Base-by-base conservation (phyloP, 2,329 filamentous ascomycete species). In the Torrubiellomyces zombiae region DNA sequence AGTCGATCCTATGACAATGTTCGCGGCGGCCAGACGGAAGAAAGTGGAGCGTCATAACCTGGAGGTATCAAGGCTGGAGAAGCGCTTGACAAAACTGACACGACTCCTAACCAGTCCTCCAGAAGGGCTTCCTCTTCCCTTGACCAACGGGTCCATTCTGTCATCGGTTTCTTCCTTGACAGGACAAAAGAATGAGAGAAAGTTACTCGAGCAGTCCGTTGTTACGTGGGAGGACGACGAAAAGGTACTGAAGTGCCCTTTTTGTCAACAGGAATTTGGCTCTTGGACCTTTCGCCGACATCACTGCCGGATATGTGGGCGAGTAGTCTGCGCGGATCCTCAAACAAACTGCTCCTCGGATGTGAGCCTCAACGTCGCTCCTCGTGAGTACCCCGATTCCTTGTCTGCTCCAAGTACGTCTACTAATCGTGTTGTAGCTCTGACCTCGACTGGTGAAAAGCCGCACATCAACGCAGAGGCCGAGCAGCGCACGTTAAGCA, bases 171-270 rank as follows among this genome's bases (percentile, higher is more conserved):
- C 75, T 35, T 59, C 64, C 2, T 41, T 80, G 2, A 56, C 69
- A 2, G 71, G 72, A 19, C 74, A 77, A 34, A 82, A 73, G 42
- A 81, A 76, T 33, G 69, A 76, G 24, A 67, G 82, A 24, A 89
- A 93, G 45, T 45, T 67, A 9, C 56, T 95, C 4, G 89, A 98
- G 45, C 89, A 98, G 44, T 83, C 79, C 0, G 69, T 98, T 6
- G 85, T 98, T 10, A 77, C 76, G 0, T 98, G 89, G 89, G 80
- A 98, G 48, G 85, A 95, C 26, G 89, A 98, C 48, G 63, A 75
- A 0, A 68, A 61, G 16, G 83, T 98, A 5, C 33, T 61, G 2
- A 73, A 74, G 34, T 98, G 89, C 44, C 89, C 89, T 0, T 93
- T 93, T 43, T 98, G 89, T 41, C 80, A 92, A 43, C 89, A 98